A percentile compares a stretch with the other conserved stretches of the same genome.
Evolutionary conservation across 2,329 filamentous ascomycete species (phyloP).

Genomic region (Calonectria honghensis): DNA sequence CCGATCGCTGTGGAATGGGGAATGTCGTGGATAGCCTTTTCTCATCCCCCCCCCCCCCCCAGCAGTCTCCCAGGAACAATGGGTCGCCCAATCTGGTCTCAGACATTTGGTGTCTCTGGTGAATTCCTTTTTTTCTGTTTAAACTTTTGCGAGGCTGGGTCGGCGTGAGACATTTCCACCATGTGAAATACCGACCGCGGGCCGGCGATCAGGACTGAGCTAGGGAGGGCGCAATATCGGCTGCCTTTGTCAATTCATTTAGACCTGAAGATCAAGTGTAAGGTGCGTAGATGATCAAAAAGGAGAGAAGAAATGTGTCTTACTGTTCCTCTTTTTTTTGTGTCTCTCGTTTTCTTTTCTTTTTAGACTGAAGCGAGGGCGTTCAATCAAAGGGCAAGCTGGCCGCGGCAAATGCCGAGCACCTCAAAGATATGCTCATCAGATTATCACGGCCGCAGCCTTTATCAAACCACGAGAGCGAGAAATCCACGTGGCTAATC

Average conservation of each 20-base stretch:
- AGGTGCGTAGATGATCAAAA: not conserved
- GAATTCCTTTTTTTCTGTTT: not conserved
- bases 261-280: not conserved
- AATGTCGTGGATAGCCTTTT: not conserved
- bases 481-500: not conserved
- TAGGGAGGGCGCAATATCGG: not conserved
- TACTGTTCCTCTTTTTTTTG: not conserved
- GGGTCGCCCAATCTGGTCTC: not conserved
- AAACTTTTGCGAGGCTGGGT: not conserved
- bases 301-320: not conserved
- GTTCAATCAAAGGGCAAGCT: not conserved
- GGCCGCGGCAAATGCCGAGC: not conserved
- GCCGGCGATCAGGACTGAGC: not conserved
- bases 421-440: not conserved
- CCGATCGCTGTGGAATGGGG: slow-evolving; percentile 6
- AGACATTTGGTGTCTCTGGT: not conserved
- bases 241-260: not conserved
- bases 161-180: not conserved
- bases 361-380: not conserved
- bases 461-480: not conserved
- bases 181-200: not conserved
- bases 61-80: not conserved
- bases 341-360: not conserved
- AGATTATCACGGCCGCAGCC: not conserved
- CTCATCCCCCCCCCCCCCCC: too few relatives aligned